Percentiles rank a stretch among this genome's conserved stretches.
Conservation (phyloP, 176 grass and related monocot species). For the Aegilops longissima region DNA sequence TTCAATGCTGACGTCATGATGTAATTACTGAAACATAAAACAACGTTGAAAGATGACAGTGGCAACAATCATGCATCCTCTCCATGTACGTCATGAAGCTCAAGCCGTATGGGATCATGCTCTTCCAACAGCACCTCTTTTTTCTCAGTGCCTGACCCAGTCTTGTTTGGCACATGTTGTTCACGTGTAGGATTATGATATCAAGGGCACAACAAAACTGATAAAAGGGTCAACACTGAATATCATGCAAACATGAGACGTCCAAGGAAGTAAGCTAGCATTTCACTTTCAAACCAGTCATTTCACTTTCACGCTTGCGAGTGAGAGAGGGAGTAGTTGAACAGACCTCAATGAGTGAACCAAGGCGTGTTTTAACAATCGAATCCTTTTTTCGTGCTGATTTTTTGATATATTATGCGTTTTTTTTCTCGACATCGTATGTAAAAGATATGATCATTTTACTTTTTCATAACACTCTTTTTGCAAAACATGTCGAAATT, state of each 20-base stretch:
- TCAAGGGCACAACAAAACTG: neutral
- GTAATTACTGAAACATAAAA: neutral
- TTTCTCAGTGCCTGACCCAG: slow-evolving; percentile 50
- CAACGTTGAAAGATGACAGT: slow-evolving; percentile 12
- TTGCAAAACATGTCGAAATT: too few relatives aligned
- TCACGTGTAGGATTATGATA: neutral
- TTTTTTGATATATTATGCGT: too few relatives aligned
- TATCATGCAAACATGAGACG: slow-evolving; percentile 17
- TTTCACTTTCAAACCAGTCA: neutral
- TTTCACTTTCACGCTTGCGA: neutral
- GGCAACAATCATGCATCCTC: slow-evolving; percentile 51
- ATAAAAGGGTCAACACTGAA: neutral
- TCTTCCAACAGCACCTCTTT: slow-evolving; percentile 85
- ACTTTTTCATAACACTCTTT: too few relatives aligned
- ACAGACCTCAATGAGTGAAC: slow-evolving; percentile 75
- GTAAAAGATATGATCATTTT: too few relatives aligned
- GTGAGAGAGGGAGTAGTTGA: slow-evolving; percentile 3
- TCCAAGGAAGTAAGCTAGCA: neutral
- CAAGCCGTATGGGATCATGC: slow-evolving; percentile 93
- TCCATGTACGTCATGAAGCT: slow-evolving; percentile 71
- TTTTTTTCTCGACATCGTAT: too few relatives aligned
- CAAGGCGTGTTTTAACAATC: slow-evolving; percentile 56
- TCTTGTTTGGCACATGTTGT: slow-evolving; percentile 65
- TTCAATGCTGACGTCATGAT: slow-evolving; percentile 31
- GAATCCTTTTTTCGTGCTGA: slow-evolving; percentile 53